Base-by-base conservation (phyloP, 352 stramenopile species). In the Globisporangium paddicum region DNA sequence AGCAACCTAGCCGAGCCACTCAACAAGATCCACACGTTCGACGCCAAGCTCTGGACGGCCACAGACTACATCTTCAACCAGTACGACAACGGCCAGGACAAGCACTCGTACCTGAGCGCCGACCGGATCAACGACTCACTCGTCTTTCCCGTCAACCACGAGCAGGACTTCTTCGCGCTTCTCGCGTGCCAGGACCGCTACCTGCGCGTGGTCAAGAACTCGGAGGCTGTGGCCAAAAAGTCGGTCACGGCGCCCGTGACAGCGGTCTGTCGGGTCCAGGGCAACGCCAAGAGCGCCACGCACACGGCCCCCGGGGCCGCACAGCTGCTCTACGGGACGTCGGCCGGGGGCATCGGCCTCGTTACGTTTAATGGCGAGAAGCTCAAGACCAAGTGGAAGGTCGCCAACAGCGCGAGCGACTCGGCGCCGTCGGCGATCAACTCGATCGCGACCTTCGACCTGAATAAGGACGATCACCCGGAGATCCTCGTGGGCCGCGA, bases 1-100 rank as follows among this genome's bases (percentile, higher is more conserved):
- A 93, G 82, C 69, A 96, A 93, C 41, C 60, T 96, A 28, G 77
- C 77, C 35, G 86, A 96, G 62, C 71, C 84, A 1, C 82, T 96
- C 64, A 79, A 77, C 53, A 84, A 87, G 59, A 75, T 94, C 28
- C 63, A 83, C 59, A 72, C 71, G 23, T 74, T 77, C 50, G 83
- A 94, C 52, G 73, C 57, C n/a, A 80, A 86, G 30, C 72, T 96
- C 23, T 93, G 77, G 73, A 88, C 77, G 14, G 71, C 73, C 5
- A 93, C 79, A 1, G 82, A 93, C 58, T 90, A 81, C 52, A 86
- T 87, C 52, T 89, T 88, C 52, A 93, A 85, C 59, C 71, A 87
- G 62, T 96, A 93, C 72, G 82, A 91, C 21, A 88, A 87, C 49
- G 82, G 77, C n/a, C 64, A 70, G 10, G 86, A 96, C 60, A 88